Evolutionary conservation across 441 rosid genomes (phyloP).

Genomic region (Hypseocharis bilobata): DNA sequence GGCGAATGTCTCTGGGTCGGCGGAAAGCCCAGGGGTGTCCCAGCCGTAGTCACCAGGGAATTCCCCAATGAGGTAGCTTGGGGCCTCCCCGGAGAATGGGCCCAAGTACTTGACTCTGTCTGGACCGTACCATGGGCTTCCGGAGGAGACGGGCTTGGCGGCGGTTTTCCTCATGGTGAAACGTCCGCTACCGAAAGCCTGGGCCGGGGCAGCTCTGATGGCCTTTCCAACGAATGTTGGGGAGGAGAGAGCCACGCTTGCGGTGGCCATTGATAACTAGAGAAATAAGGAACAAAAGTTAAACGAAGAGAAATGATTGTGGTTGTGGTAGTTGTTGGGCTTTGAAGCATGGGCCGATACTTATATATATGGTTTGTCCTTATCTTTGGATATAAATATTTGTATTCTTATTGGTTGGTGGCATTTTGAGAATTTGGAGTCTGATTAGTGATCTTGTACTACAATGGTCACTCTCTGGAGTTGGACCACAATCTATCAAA

Average conservation of each 20-base stretch:
- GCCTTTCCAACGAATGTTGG: conserved; percentile 16
- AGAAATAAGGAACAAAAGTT: no score
- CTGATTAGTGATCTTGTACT: no score
- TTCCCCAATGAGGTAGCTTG: conserved; percentile 18
- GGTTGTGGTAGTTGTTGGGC: no score
- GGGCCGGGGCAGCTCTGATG: conserved; percentile 5
- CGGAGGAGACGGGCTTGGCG: conserved; percentile 14
- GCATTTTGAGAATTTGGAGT: no score
- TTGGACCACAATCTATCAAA: no score
- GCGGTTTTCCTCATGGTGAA: conserved; percentile 15
- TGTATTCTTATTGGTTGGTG: no score
- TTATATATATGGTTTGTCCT: no score
- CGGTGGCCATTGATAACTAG: conserved; percentile 19
- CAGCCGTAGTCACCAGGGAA: conserved; percentile 21
- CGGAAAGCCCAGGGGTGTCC: not conserved
- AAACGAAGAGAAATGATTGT: no score
- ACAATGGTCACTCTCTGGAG: no score
- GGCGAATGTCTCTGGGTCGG: no score
- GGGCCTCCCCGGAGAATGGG: conserved; percentile 23
- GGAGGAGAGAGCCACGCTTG: conserved; percentile 21
- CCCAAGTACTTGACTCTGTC: conserved; percentile 21
- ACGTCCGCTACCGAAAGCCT: conserved; percentile 2
- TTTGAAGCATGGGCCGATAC: no score
- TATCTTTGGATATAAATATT: no score
- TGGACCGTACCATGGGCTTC: conserved; percentile 22